Base-by-base conservation (phyloP, 441 rosid genomes). In the Populus hybrid region DNA sequence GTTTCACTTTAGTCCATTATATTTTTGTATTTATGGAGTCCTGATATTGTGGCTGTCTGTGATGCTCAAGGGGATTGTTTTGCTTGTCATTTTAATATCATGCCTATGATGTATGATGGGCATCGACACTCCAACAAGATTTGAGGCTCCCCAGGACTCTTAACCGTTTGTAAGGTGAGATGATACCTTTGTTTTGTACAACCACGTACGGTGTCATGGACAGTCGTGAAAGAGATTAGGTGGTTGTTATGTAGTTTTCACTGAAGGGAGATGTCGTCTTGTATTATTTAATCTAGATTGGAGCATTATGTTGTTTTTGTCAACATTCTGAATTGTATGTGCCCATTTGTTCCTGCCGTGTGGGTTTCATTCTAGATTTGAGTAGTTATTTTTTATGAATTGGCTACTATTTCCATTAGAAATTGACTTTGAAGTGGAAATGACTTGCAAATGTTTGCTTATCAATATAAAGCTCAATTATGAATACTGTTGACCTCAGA, bases 81-180 rank as follows among this genome's bases (percentile, higher is more conserved):
- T 95, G 82, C 98, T 95, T 72, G 73, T 93, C 72, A 95, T 95
- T 80, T 89, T 95, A 80, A 86, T 95, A 82, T 89, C 95, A 38
- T 97, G 97, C 73, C 97, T 95, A 71, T 89, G 98, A 85, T 94
- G 97, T 82, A 95, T 95, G 99, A 89, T 89, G 89, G 97, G 97
- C 84, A 95, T 95, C 66, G 98, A 94, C 79, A 91, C 98, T 3
- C 98, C 98, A 12, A 82, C 95, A 21, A 87, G 95, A 87, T 95
- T 95, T 79, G 97, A 95, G 91, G 84, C 90, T 10, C 95, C 97
- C 16, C 97, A 93, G 77, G 99, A 92, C 35, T 89, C 97, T 75
- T 94, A 78, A 92, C 63, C 63, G 46, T 57, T 69, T 81, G 76
- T 65, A 54, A 16, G 73, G 32, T 81, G 72, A 77, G 78, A 42